Evolutionary conservation across 1,284 basidiomycete species (phyloP).

Genomic region (Ganoderma lingzhi): DNA sequence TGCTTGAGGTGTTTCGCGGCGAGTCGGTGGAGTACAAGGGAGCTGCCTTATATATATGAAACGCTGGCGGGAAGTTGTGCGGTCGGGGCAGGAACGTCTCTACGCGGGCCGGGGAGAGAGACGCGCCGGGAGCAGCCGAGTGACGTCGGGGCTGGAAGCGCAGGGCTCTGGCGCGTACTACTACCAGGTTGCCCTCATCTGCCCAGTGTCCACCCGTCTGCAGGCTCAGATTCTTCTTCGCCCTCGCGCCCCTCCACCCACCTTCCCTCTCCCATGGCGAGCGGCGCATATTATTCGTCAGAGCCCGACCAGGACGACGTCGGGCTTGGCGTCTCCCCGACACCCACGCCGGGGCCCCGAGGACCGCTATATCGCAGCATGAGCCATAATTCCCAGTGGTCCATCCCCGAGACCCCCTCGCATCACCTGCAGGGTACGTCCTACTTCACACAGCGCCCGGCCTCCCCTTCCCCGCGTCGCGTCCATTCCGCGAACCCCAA

Average conservation of each 20-base stretch:
- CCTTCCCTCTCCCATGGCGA: conserved; percentile 41
- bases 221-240: conserved; percentile 26
- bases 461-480: conserved; percentile 50
- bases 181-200: conserved; percentile 24
- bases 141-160: conserved; percentile 23
- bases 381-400: conserved; percentile 65
- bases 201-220: conserved; percentile 20
- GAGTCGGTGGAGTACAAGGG: not conserved
- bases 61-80: not conserved
- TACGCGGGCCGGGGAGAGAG: not conserved
- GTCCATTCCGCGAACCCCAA: conserved; percentile 44
- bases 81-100: not conserved
- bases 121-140: conserved; percentile 13
- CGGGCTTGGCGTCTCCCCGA: conserved; percentile 37
- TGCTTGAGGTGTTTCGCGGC: not conserved
- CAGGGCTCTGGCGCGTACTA: conserved; percentile 23
- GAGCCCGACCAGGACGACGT: conserved; percentile 39
- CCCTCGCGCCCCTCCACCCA: conserved; percentile 4
- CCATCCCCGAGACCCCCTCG: conserved; percentile 60
- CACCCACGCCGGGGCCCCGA: conserved; percentile 38
- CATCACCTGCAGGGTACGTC: conserved; percentile 76
- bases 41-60: not conserved
- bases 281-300: conserved; percentile 21
- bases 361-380: conserved; percentile 55
- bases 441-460: conserved; percentile 57